A percentile compares a stretch with the other conserved stretches of the same genome.
Conservation (phyloP, 768 basidiomycete genomes). For the Lactarius sp. region DNA sequence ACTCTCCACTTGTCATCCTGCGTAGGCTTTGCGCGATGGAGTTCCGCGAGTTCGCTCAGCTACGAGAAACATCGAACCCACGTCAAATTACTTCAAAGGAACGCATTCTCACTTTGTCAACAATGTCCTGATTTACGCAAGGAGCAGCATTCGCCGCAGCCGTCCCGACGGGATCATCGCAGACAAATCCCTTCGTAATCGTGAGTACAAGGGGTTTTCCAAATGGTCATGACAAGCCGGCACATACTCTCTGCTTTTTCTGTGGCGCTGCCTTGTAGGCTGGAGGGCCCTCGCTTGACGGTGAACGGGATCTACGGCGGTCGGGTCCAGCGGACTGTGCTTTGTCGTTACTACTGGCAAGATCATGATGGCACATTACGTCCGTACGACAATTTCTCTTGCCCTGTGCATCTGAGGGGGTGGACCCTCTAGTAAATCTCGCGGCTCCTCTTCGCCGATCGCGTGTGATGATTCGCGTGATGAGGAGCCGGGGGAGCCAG, state of each 20-base stretch:
- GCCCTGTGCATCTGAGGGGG: neutral
- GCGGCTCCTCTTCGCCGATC: neutral
- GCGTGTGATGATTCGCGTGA: slow-evolving; percentile 6
- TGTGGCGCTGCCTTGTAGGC: neutral
- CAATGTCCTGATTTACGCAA: slow-evolving; percentile 66
- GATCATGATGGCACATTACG: neutral
- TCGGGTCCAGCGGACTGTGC: neutral
- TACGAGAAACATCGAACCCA: slow-evolving; percentile 29
- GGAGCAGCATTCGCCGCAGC: slow-evolving; percentile 26
- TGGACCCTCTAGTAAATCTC: neutral
- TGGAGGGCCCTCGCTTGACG: neutral
- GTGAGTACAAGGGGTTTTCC: neutral
- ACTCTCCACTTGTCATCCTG: slow-evolving; percentile 67
- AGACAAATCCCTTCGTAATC: slow-evolving; percentile 53
- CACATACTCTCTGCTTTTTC: slow-evolving; percentile 11
- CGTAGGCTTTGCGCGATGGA: slow-evolving; percentile 57
- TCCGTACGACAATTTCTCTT: neutral
- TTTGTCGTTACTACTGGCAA: neutral
- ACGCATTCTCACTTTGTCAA: slow-evolving; percentile 52
- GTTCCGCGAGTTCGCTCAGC: slow-evolving; percentile 60
- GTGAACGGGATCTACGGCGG: neutral
- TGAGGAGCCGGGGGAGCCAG: neutral
- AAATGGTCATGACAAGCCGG: neutral
- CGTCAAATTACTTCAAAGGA: neutral
- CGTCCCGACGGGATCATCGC: slow-evolving; percentile 44